A percentile compares a stretch with the other conserved stretches of the same genome.
These are phyloP conservation scores for Leccinum broughii DNA, from an alignment of 768 basidiomycete species.

Conservation along the genomic window DNA sequence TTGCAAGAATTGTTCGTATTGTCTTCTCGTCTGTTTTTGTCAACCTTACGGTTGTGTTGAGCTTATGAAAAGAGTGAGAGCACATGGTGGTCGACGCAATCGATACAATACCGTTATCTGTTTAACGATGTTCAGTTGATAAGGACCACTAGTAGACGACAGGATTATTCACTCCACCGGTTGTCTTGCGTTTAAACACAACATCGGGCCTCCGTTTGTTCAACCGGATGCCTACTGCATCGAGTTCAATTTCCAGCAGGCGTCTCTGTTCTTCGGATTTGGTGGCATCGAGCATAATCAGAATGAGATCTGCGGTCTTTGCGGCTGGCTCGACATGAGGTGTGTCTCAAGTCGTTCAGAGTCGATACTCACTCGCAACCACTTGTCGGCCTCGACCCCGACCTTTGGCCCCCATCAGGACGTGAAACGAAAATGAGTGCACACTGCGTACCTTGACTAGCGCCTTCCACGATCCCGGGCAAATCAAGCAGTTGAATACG, in stretches of 20 bases:
- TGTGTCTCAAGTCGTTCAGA: neutral
- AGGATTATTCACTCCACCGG: constrained; percentile 72
- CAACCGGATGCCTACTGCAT: constrained; percentile 93
- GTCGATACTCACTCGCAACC: constrained; percentile 65
- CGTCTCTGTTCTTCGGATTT: constrained; percentile 90
- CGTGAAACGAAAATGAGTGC: neutral
- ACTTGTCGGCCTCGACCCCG: constrained; percentile 95
- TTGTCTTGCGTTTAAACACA: constrained; percentile 90
- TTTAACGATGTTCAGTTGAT: neutral
- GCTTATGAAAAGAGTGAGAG: constrained; percentile 34
- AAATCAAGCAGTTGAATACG: constrained; percentile 94
- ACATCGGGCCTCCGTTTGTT: constrained; percentile 92
- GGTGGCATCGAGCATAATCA: constrained; percentile 91
- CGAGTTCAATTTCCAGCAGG: constrained; percentile 89
- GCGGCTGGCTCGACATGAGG: constrained; percentile 48
- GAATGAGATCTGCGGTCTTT: constrained; percentile 90
- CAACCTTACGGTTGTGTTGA: constrained; percentile 91
- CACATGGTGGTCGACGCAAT: neutral
- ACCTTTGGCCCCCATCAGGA: constrained; percentile 37
- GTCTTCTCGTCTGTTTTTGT: constrained; percentile 96
- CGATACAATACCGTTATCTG: constrained; percentile 66
- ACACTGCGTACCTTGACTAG: constrained; percentile 60
- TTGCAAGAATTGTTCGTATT: constrained; percentile 87
- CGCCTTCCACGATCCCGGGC: constrained; percentile 94
- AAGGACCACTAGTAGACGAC: neutral